Conservation (phyloP, 108 stramenopile genomes). For the Cyclotella choctawhatcheeana region DNA sequence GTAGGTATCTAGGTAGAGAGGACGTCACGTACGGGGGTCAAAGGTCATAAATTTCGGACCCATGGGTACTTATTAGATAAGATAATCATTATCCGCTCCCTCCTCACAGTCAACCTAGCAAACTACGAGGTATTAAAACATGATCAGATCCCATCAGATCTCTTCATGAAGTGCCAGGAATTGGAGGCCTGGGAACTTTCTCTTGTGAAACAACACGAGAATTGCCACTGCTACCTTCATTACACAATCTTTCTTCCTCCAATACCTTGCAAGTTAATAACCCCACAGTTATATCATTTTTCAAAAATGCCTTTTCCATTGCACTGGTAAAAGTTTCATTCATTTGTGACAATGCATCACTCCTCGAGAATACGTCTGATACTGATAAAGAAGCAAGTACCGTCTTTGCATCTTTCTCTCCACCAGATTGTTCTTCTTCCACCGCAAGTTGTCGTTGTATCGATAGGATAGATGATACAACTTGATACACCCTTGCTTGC, state of each 20-base stretch:
- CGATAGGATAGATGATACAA: constrained; percentile 17
- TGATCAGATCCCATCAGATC: no score
- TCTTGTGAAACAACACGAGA: no score
- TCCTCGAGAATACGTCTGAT: constrained; percentile 17
- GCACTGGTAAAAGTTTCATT: constrained; percentile 34
- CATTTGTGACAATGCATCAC: constrained; percentile 11
- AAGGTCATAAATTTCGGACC: no score
- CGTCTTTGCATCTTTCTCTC: constrained; percentile 25
- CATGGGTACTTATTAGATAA: no score
- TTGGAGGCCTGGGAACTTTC: constrained; percentile 36
- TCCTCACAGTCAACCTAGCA: no score
- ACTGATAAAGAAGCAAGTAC: constrained; percentile 37
- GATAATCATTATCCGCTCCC: no score
- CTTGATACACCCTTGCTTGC: constrained; percentile 1
- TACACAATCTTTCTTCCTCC: constrained; percentile 54
- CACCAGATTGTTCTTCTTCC: constrained; percentile 28
- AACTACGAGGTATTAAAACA: no score
- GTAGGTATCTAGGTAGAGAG: no score
- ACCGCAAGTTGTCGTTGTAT: constrained; percentile 2
- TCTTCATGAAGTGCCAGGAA: constrained; percentile 29
- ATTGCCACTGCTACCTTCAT: constrained; percentile 7
- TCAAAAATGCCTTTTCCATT: constrained; percentile 69
- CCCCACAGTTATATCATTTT: constrained; percentile 70
- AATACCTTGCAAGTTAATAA: constrained; percentile 65
- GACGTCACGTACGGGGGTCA: no score